A percentile compares a stretch with the other conserved stretches of the same genome.
Conservation (phyloP, 805 yeast genomes). For the Starmera quercuum region DNA sequence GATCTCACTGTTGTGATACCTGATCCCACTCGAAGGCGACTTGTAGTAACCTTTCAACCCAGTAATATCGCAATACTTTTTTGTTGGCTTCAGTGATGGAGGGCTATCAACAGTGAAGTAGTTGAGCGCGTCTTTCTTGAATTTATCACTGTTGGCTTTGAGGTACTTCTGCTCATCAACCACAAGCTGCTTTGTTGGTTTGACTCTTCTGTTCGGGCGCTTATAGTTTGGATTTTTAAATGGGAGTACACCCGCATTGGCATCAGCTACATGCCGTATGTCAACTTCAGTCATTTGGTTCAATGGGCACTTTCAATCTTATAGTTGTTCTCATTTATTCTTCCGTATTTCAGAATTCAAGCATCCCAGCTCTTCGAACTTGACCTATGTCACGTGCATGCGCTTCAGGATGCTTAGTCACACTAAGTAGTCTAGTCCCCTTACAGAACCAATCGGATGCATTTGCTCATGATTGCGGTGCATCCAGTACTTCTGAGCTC, state of each 20-base stretch:
- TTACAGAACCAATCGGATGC: too few relatives aligned
- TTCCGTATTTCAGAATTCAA: too few relatives aligned
- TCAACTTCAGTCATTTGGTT: constrained; percentile 1
- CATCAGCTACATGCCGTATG: constrained; percentile 6
- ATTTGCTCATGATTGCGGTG: too few relatives aligned
- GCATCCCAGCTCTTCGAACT: too few relatives aligned
- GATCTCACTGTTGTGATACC: constrained; percentile 80
- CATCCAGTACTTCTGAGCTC: too few relatives aligned
- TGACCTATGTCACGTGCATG: too few relatives aligned
- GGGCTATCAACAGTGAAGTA: constrained; percentile 73
- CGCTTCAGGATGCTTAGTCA: too few relatives aligned
- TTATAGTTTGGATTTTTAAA: constrained; percentile 55
- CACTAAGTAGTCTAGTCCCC: too few relatives aligned
- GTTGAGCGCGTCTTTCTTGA: constrained; percentile 47
- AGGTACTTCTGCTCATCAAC: constrained; percentile 74
- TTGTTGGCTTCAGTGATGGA: constrained; percentile 75
- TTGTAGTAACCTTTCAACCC: constrained; percentile 77
- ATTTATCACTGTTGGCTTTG: constrained; percentile 22
- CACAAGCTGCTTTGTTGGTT: constrained; percentile 64
- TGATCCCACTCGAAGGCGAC: constrained; percentile 63
- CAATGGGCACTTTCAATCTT: too few relatives aligned
- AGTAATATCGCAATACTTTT: constrained; percentile 88
- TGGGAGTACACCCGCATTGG: constrained; percentile 26
- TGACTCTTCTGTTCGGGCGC: constrained; percentile 53
- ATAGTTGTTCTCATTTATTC: too few relatives aligned